Base-by-base conservation (phyloP, 176 grass and related monocot genomes). In the Bonia amplexicaulis region DNA sequence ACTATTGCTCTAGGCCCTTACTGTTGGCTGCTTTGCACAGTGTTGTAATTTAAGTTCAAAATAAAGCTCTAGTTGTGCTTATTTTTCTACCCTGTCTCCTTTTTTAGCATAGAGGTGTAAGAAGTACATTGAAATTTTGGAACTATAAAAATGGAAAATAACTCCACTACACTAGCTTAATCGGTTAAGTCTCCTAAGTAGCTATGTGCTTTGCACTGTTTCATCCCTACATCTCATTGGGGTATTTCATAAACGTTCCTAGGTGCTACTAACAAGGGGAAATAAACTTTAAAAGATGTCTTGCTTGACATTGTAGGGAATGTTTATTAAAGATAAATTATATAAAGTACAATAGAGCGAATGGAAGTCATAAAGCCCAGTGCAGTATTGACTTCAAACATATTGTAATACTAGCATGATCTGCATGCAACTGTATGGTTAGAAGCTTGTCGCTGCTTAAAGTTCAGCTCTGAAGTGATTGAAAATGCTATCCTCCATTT, bases 101-200 rank as follows among this genome's bases (percentile, higher is more conserved):
- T 73, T 73, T 66, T 81, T 67, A n/a, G 25, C 55, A 35, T 12
- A 53, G 12, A 46, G 81, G 6, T 53, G 41, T 48, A 20, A 55
- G 19, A 66, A 49, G n/a, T 14, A 6, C 62, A 67, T 68, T 35
- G 66, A 69, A 78, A 13, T 66, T 25, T 69, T 55, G 27, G 27
- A 64, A 74, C 35, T 44, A 35, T 62, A 17, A 48, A 63, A 72
- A 76, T 39, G 40, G 51, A 17, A 54, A 66, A 47, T 62, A 27
- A 78, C 75, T 62, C 39, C 39, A 42, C 54, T 86, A 48, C 42
- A 54, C 48, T 85, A 77, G 63, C 6, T 33, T 69, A 71, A 41
- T 8, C 14, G 25, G 0, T 68, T 6, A 26, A 26, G 14, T 42
- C 13, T 61, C 49, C 20, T 39, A 40, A 63, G 31, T 49, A 11